Evolutionary conservation across 2,329 filamentous ascomycete genomes (phyloP), one percentile per base, ranked within the genome.

Genomic region (Tothia fuscella): DNA sequence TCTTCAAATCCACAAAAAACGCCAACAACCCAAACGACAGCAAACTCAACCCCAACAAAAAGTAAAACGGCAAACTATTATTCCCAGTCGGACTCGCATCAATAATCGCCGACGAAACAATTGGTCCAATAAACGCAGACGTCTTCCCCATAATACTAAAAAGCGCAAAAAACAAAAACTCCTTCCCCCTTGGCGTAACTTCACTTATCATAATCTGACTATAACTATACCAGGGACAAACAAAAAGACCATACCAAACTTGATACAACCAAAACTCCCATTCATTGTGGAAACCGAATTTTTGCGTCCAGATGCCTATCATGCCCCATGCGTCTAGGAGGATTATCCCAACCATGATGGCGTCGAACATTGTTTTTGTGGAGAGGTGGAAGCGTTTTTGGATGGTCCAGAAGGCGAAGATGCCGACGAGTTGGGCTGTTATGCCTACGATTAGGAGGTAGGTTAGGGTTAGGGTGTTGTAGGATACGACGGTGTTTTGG

Each of bases 141-240:
- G 77, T 78, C 58, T 82, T 82, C 33, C 78, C 77, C 21, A 81
- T 71, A 50, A 82, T 79, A 47, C 71, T 76, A 58, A 82, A 82
- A 1, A 82, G 57, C 35, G 68, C 72, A 66, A 82, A 83, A 64
- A 82, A 82, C 9, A 82, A 60, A 50, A 80, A 81, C 49, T 82
- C 79, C 51, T 80, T 76, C 28, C 78, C 78, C 5, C 74, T 66
- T 0, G 78, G 78, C 0, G 77, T 80, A 2, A 82, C 76, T 49
- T 80, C 78, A 3, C 71, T 75, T 49, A 82, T 82, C 70, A 82
- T 78, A 50, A 78, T 81, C 53, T 82, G 78, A 0, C 70, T 74
- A 56, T 82, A 82, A 36, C 72, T 76, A 56, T 81, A 82, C 77
- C 77, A 82, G 0, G 78, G 77, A 47, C 77, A 80, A 5, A 81